phyloP scores from a whole-genome alignment of 2,329 filamentous ascomycete genomes.

The Fusarium graminum region DNA sequence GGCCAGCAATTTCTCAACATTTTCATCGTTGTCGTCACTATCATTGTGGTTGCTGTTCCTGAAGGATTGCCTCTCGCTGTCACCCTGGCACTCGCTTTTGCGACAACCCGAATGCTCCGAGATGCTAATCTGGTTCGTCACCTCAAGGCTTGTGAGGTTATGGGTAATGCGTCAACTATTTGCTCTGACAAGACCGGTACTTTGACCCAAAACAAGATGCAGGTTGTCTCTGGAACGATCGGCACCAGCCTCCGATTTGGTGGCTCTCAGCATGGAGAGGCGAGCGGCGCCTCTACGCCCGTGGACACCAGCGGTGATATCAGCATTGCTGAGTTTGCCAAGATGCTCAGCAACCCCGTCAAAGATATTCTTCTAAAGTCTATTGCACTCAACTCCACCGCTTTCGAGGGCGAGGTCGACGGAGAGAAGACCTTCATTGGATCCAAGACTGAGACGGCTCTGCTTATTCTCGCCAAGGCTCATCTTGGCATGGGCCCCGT shows the following conservation, averaged over 20 bases:
- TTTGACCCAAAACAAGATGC: constrained; percentile 77
- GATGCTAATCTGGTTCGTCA: constrained; percentile 84
- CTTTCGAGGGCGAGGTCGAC: constrained; percentile 80
- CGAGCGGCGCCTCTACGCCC: constrained; percentile 45
- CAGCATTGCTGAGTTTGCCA: constrained; percentile 61
- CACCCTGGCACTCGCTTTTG: constrained; percentile 82
- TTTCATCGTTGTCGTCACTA: constrained; percentile 82
- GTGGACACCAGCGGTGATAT: constrained; percentile 55
- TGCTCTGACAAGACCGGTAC: constrained; percentile 78
- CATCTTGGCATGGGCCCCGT: constrained; percentile 76
- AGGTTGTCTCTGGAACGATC: constrained; percentile 71
- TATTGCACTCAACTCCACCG: constrained; percentile 76
- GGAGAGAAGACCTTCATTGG: constrained; percentile 76
- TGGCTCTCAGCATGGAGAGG: constrained; percentile 50
- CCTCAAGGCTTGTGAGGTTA: constrained; percentile 82
- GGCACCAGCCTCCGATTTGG: constrained; percentile 70
- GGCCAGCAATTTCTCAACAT: constrained; percentile 83
- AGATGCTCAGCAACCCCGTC: constrained; percentile 60
- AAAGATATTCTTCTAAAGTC: constrained; percentile 70
- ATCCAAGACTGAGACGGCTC: constrained; percentile 81
- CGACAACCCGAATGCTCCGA: constrained; percentile 80
- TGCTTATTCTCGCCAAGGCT: constrained; percentile 76
- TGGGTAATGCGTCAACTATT: constrained; percentile 81
- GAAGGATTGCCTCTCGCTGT: constrained; percentile 83
- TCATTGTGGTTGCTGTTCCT: constrained; percentile 83